Percentiles rank a stretch among this genome's conserved stretches.
phyloP scores from a whole-genome alignment of 768 basidiomycete genomes.

The Boletus sp. region DNA sequence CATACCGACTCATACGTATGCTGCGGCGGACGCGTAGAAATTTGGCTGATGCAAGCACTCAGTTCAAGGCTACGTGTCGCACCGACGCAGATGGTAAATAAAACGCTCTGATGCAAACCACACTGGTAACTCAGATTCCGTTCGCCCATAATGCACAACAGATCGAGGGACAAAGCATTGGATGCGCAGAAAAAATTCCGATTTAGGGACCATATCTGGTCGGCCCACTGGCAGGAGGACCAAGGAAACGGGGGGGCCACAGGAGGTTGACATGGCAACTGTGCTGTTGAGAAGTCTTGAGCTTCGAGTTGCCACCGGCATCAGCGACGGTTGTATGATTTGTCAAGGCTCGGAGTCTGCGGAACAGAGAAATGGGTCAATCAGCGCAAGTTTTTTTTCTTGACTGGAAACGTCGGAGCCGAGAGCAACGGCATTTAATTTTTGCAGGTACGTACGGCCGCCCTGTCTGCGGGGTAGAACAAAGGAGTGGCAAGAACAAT shows the following conservation, averaged over 20 bases:
- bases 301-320: not conserved
- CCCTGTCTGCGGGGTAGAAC: constrained; percentile 6
- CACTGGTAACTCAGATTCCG: too few relatives aligned
- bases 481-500: constrained; percentile 21
- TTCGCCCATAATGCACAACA: not conserved
- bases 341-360: not conserved
- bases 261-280: not conserved
- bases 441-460: constrained; percentile 10
- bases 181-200: not conserved
- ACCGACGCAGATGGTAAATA: not conserved
- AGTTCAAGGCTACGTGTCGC: too few relatives aligned
- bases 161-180: too few relatives aligned
- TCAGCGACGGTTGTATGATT: not conserved
- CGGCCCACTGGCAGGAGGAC: not conserved
- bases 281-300: not conserved
- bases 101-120: not conserved
- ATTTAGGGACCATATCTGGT: not conserved
- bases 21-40: not conserved
- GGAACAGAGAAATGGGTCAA: not conserved
- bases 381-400: not conserved
- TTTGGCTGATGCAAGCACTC: not conserved
- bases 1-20: too few relatives aligned
- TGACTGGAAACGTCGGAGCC: not conserved
- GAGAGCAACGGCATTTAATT: not conserved
- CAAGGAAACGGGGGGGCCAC: not conserved